A percentile compares a stretch with the other conserved stretches of the same genome.
Conservation (phyloP, 208 protist genomes). For the Wallacemonas sp. region DNA sequence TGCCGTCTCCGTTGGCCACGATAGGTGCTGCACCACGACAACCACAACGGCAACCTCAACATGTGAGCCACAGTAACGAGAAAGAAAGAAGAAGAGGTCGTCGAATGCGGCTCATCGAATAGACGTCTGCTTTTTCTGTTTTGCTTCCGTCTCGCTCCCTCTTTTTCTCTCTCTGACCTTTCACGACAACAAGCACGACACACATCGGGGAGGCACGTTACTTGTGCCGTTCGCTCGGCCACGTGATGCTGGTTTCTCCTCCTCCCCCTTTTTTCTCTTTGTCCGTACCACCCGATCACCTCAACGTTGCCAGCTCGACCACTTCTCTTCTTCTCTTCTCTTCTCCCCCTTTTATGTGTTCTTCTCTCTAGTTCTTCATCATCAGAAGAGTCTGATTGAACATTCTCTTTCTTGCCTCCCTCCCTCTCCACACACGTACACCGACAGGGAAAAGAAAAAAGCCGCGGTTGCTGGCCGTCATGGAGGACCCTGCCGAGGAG, state of each 20-base stretch:
- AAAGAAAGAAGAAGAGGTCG: too few species aligned
- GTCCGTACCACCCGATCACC: too few species aligned
- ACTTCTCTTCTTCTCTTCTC: neutral
- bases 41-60: too few species aligned
- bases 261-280: too few species aligned
- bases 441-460: neutral
- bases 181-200: too few species aligned
- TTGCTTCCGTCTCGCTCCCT: neutral
- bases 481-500: slow-evolving; percentile 58
- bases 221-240: too few species aligned
- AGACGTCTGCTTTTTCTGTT: slow-evolving; percentile 1
- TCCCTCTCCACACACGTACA: neutral
- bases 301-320: neutral
- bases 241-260: too few species aligned
- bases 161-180: slow-evolving; percentile 5
- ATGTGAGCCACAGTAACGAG: too few species aligned
- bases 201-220: too few species aligned
- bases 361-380: neutral
- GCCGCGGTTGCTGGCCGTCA: neutral
- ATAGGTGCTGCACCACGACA: too few species aligned
- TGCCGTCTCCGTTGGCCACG: too few species aligned
- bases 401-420: neutral
- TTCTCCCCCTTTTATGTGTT: slow-evolving; percentile 1
- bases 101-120: neutral
- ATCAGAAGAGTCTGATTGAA: neutral